These are phyloP conservation scores for Yueomyces sp. DNA, from an alignment of 805 yeast genomes.

Conservation along the genomic window DNA sequence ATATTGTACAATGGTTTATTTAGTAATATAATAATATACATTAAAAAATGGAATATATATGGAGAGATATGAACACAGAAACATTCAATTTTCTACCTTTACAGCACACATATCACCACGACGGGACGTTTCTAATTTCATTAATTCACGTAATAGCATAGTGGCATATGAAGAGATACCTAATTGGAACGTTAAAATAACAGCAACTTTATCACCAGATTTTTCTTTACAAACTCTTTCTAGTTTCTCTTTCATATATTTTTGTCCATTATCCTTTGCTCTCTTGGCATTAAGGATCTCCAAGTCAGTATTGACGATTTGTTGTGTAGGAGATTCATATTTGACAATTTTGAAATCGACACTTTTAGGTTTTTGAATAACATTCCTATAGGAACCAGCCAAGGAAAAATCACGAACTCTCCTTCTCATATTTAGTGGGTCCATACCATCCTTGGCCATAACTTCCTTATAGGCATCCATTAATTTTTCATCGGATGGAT, in stretches of 20 bases:
- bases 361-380: constrained; percentile 52
- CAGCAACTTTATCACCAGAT: constrained; percentile 45
- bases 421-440: constrained; percentile 76
- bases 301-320: constrained; percentile 68
- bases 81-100: no score
- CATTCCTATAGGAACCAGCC: constrained; percentile 75
- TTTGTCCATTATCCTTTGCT: constrained; percentile 21
- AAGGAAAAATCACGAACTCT: constrained; percentile 79
- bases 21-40: no score
- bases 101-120: constrained; percentile 36
- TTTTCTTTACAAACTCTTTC: constrained; percentile 25
- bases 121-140: constrained; percentile 62
- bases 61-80: no score
- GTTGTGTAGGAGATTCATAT: constrained; percentile 53
- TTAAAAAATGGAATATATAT: no score
- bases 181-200: constrained; percentile 61
- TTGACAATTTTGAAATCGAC: constrained; percentile 49
- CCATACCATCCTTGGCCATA: constrained; percentile 72
- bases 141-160: constrained; percentile 87
- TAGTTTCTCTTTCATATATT: constrained; percentile 18
- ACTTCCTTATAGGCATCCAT: constrained; percentile 48
- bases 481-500: constrained; percentile 58
- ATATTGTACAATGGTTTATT: no score
- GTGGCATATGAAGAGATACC: constrained; percentile 92
- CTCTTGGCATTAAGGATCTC: constrained; percentile 33